These are phyloP conservation scores for Paecilomyces sp. DNA, from an alignment of 2,329 filamentous ascomycete genomes.

Conservation along the genomic window DNA sequence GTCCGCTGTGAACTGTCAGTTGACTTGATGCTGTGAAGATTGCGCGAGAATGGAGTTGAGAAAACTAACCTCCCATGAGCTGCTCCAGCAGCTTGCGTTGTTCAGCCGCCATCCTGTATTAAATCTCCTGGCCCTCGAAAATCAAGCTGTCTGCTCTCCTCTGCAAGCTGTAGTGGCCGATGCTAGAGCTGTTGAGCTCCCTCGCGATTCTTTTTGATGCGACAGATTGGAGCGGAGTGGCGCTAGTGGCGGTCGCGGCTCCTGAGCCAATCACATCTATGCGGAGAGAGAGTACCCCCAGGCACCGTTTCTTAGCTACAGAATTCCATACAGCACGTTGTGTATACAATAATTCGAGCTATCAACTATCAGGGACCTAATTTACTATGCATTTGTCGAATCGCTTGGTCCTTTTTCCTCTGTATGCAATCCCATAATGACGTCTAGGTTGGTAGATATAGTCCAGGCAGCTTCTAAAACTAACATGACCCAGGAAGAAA, in stretches of 20 bases:
- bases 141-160: slow-evolving; percentile 1
- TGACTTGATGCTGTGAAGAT: slow-evolving; percentile 16
- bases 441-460: no score
- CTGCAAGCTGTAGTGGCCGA: neutral
- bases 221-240: slow-evolving; percentile 7
- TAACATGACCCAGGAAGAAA: no score
- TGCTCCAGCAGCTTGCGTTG: slow-evolving; percentile 98
- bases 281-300: neutral
- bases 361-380: neutral
- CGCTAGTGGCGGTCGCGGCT: slow-evolving; percentile 19
- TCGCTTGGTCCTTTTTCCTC: neutral
- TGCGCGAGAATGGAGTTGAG: neutral
- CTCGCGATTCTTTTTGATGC: slow-evolving; percentile 4
- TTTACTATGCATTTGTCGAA: neutral
- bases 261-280: neutral
- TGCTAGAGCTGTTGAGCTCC: neutral
- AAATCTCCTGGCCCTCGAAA: neutral
- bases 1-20: slow-evolving; percentile 34
- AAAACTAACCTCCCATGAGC: slow-evolving; percentile 54
- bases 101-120: slow-evolving; percentile 74
- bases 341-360: neutral
- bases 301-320: neutral
- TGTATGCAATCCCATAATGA: no score
- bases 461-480: no score
- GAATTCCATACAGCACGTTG: neutral